phyloP scores from a whole-genome alignment of 805 yeast genomes.

The Wickerhamiella vanderwaltii region DNA sequence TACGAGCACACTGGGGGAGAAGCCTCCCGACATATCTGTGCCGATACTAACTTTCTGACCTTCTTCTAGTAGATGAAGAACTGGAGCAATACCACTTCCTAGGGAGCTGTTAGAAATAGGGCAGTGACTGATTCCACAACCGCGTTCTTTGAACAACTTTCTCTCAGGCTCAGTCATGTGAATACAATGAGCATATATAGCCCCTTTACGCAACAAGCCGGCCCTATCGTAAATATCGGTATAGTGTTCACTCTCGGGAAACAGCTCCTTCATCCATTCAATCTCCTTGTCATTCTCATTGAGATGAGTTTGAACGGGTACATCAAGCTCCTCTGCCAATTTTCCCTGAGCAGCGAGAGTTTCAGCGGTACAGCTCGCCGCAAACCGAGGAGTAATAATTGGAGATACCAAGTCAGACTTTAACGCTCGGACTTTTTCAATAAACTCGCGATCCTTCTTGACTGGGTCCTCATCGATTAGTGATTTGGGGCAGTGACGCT shows the following conservation, averaged over 20 bases:
- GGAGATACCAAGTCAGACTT: constrained; percentile 50
- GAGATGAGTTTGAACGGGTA: constrained; percentile 85
- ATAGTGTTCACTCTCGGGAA: constrained; percentile 58
- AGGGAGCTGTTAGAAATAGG: constrained; percentile 83
- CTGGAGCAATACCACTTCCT: constrained; percentile 82
- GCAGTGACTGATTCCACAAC: constrained; percentile 79
- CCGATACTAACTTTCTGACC: constrained; percentile 71
- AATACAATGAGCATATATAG: constrained; percentile 83
- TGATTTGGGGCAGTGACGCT: constrained; percentile 57
- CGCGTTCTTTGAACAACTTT: constrained; percentile 38
- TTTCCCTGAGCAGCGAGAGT: constrained; percentile 53
- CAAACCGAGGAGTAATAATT: constrained; percentile 84
- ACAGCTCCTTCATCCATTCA: constrained; percentile 54
- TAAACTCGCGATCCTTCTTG: constrained; percentile 41
- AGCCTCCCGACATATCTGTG: constrained; percentile 71
- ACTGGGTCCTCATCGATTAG: constrained; percentile 48
- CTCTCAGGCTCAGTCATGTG: constrained; percentile 60
- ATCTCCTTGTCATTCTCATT: constrained; percentile 71
- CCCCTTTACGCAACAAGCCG: constrained; percentile 46
- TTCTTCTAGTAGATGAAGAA: constrained; percentile 52
- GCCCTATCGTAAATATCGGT: constrained; percentile 65
- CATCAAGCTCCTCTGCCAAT: constrained; percentile 33
- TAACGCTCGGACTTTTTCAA: constrained; percentile 41
- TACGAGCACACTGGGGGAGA: constrained; percentile 48
- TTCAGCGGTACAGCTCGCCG: constrained; percentile 67